phyloP scores from a whole-genome alignment of 2,329 filamentous ascomycete species.

The Purpureocillium takamizusanense region DNA sequence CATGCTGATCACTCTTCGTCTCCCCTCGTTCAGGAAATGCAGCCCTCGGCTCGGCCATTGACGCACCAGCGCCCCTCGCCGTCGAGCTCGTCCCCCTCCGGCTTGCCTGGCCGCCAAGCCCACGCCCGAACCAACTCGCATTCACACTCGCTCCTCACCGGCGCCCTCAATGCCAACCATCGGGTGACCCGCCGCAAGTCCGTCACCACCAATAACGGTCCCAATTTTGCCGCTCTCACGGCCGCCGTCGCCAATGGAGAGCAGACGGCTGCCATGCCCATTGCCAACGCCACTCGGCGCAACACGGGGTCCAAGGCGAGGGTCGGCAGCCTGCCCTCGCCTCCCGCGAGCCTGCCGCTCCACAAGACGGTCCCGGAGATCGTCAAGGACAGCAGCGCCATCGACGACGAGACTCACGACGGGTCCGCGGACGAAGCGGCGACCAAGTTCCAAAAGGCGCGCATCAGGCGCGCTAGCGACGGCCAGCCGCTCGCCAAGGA shows the following conservation, averaged over 20 bases:
- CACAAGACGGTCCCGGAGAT: conserved; percentile 38
- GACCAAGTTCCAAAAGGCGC: conserved; percentile 37
- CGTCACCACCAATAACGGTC: conserved; percentile 67
- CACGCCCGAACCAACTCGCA: conserved; percentile 73
- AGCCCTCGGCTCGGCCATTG: conserved; percentile 58
- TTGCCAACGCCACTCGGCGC: conserved; percentile 51
- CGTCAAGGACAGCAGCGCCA: conserved; percentile 54
- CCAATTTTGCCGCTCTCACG: conserved; percentile 67
- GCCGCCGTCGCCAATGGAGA: conserved; percentile 63
- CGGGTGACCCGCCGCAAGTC: conserved; percentile 91
- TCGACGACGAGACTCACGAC: conserved; percentile 59
- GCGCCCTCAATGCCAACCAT: conserved; percentile 70
- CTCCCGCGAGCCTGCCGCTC: conserved; percentile 60
- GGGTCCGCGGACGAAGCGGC: conserved; percentile 47
- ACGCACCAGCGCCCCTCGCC: conserved; percentile 52
- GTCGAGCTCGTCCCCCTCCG: conserved; percentile 48
- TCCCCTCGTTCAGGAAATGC: conserved; percentile 45
- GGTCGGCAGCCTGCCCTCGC: conserved; percentile 49
- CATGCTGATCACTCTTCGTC: conserved; percentile 21
- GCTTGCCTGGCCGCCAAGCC: conserved; percentile 49
- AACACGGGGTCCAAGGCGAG: conserved; percentile 60
- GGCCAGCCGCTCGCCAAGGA: conserved; percentile 75
- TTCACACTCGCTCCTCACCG: conserved; percentile 72
- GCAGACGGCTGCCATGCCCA: conserved; percentile 44
- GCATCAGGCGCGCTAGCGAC: conserved; percentile 65